These are phyloP conservation scores for Ustilago sp. DNA, from an alignment of 1,284 basidiomycete species.

Conservation along the genomic window DNA sequence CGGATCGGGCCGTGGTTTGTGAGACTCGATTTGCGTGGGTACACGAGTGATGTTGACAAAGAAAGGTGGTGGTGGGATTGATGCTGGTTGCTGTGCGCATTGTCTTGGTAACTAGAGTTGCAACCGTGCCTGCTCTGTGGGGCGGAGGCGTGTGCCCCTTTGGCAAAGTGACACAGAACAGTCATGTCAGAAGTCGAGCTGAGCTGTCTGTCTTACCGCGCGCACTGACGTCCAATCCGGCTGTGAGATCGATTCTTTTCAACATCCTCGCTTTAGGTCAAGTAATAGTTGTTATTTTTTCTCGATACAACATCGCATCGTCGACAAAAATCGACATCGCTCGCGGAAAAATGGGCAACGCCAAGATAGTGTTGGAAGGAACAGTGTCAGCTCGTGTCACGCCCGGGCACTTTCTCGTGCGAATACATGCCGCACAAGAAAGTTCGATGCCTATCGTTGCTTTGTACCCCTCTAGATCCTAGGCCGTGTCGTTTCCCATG, in stretches of 20 bases:
- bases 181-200: too few species aligned
- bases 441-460: too few species aligned
- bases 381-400: background rate
- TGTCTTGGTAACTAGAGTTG: background rate
- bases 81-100: background rate
- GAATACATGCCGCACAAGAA: too few species aligned
- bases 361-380: background rate
- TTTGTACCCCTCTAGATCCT: too few species aligned
- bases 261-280: background rate
- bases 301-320: background rate
- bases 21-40: background rate
- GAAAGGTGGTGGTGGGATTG: constrained; percentile 1
- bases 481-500: background rate
- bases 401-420: too few species aligned
- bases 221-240: background rate
- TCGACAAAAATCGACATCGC: background rate
- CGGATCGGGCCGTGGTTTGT: background rate
- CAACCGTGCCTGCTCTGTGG: background rate
- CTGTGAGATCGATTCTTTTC: background rate
- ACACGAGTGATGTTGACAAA: background rate
- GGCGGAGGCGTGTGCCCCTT: background rate
- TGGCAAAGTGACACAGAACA: background rate
- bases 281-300: background rate
- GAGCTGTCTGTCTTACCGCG: too few species aligned
- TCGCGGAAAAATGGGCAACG: constrained; percentile 1